phyloP scores from a whole-genome alignment of 768 basidiomycete species.

The Calocybe gangraenosa region DNA sequence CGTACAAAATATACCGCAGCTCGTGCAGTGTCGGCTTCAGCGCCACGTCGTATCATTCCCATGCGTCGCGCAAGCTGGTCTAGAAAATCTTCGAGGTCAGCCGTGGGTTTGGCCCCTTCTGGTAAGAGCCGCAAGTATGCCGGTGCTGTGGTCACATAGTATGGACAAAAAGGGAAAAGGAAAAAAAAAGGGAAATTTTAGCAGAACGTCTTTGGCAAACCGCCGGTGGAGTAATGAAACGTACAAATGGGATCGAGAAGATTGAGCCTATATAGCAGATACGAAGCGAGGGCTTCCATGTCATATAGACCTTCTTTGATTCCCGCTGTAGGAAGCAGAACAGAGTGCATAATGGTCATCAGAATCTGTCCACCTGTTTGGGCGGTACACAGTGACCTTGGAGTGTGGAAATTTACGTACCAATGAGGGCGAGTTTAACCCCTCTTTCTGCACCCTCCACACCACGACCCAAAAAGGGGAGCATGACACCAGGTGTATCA shows the following conservation, averaged over 20 bases:
- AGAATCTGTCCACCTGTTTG: constrained; percentile 16
- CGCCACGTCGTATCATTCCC: constrained; percentile 80
- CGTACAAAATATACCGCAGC: constrained; percentile 80
- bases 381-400: constrained; percentile 10
- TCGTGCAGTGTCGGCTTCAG: constrained; percentile 60
- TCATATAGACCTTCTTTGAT: constrained; percentile 94
- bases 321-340: constrained; percentile 53
- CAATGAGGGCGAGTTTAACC: constrained; percentile 89
- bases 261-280: constrained; percentile 83
- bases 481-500: constrained; percentile 96
- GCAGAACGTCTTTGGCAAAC: constrained; percentile 1
- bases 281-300: constrained; percentile 77
- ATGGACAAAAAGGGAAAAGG: no score
- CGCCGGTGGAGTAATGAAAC: constrained; percentile 24
- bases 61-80: constrained; percentile 66
- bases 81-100: constrained; percentile 64
- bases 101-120: constrained; percentile 48
- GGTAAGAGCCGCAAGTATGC: constrained; percentile 66
- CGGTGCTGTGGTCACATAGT: constrained; percentile 41
- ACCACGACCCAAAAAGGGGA: constrained; percentile 89
- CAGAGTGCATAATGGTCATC: constrained; percentile 8
- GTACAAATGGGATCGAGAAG: constrained; percentile 67
- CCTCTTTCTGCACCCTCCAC: constrained; percentile 85
- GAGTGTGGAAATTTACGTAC: constrained; percentile 44
- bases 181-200: no score